Evolutionary conservation across 345 rosid genomes (phyloP).

Genomic region (Eucalyptus pauciflora): DNA sequence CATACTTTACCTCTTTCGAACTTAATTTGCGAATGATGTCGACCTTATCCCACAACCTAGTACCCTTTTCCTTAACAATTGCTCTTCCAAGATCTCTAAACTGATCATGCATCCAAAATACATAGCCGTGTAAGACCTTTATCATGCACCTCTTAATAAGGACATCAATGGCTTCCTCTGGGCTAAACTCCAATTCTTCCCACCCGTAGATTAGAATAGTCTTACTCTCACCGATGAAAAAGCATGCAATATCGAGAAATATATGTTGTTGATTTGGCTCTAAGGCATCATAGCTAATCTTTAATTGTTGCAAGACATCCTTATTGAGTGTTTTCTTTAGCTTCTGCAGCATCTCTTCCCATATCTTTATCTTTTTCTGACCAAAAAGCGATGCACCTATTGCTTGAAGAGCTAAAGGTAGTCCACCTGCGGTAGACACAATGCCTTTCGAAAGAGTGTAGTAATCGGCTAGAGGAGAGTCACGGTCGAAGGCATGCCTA

Average conservation of each 20-base stretch:
- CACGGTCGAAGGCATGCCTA: neutral
- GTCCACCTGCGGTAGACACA: fast-evolving
- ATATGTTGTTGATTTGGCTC: neutral
- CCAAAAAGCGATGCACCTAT: neutral
- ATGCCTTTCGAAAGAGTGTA: fast-evolving
- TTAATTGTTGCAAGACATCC: neutral
- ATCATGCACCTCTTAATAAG: neutral
- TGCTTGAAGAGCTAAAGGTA: neutral
- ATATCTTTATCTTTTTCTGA: fast-evolving
- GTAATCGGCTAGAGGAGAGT: fast-evolving
- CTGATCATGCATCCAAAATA: fast-evolving
- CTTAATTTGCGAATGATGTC: neutral
- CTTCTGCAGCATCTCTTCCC: neutral
- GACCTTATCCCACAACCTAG: fast-evolving
- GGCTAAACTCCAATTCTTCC: neutral
- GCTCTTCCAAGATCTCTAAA: neutral
- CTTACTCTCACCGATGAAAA: fast-evolving
- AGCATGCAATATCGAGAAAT: neutral
- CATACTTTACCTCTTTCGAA: neutral
- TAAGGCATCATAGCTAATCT: neutral
- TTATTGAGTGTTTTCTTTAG: neutral
- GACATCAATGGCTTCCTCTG: neutral
- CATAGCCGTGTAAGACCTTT: fast-evolving
- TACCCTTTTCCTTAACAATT: neutral
- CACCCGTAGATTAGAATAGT: neutral